Percentiles rank a stretch among this genome's conserved stretches.
These are phyloP conservation scores for Tuber aestivum DNA, from an alignment of 495 filamentous ascomycete genomes.

Conservation along the genomic window DNA sequence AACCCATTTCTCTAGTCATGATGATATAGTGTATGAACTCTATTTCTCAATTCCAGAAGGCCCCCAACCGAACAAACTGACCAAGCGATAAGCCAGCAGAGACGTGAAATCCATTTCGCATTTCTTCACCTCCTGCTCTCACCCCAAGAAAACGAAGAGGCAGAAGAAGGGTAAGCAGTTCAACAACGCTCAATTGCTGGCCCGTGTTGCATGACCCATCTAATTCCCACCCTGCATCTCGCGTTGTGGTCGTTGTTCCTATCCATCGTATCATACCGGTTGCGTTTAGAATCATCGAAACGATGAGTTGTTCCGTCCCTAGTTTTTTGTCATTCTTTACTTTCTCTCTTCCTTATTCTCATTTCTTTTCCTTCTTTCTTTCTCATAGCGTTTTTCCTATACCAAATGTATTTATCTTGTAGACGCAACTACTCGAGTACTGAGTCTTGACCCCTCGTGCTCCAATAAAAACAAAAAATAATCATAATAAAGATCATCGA, in stretches of 20 bases:
- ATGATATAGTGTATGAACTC: neutral
- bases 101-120: neutral
- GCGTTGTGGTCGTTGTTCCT: slow-evolving; percentile 39
- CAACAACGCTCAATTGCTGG: slow-evolving; percentile 38
- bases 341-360: neutral
- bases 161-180: neutral
- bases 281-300: slow-evolving; percentile 38
- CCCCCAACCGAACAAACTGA: neutral
- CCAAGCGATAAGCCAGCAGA: slow-evolving; percentile 1
- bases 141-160: neutral
- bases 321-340: slow-evolving; percentile 21
- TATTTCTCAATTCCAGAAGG: neutral
- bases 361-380: neutral
- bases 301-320: slow-evolving; percentile 41
- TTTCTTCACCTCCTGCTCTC: neutral
- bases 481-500: neutral
- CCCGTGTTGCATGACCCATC: slow-evolving; percentile 37
- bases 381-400: neutral
- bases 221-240: slow-evolving; percentile 41
- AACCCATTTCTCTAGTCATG: neutral
- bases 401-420: neutral
- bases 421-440: neutral
- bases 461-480: neutral
- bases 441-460: neutral
- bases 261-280: slow-evolving; percentile 41